Evolutionary conservation across 2,329 filamentous ascomycete genomes (phyloP).

Genomic region (Pleoardoris graminearum): DNA sequence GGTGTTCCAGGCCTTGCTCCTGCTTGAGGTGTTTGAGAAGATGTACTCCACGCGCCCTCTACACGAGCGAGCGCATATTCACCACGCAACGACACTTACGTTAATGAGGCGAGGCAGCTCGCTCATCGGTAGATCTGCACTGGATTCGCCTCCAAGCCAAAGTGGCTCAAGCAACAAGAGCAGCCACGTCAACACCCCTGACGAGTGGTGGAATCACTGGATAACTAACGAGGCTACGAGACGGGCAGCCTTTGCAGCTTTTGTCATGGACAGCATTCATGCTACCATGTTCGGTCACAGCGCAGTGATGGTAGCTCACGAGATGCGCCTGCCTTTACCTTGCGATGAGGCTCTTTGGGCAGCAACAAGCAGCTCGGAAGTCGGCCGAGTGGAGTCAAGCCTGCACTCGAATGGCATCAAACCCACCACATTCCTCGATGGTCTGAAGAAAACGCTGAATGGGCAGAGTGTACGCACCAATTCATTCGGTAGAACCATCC

Average conservation of each 20-base stretch:
- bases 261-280: conserved; percentile 93
- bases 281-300: conserved; percentile 98
- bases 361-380: conserved; percentile 83
- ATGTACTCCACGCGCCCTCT: conserved; percentile 92
- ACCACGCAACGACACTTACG: conserved; percentile 93
- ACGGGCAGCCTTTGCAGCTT: conserved; percentile 88
- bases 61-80: conserved; percentile 93
- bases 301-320: conserved; percentile 94
- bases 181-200: conserved; percentile 67
- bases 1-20: conserved; percentile 88
- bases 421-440: conserved; percentile 85
- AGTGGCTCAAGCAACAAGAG: conserved; percentile 57
- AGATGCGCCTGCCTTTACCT: conserved; percentile 86
- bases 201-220: conserved; percentile 96
- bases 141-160: conserved; percentile 77
- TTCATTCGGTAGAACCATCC: conserved; percentile 85
- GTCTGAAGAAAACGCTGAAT: conserved; percentile 84
- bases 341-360: conserved; percentile 94
- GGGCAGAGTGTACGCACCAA: conserved; percentile 87
- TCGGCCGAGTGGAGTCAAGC: conserved; percentile 79
- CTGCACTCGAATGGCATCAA: conserved; percentile 81
- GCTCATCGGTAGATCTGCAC: conserved; percentile 79
- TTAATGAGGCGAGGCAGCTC: conserved; percentile 93
- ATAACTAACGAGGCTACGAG: conserved; percentile 91
- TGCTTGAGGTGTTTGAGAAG: conserved; percentile 95